Conservation (phyloP, 345 rosid species). For the Brassica rapa region DNA sequence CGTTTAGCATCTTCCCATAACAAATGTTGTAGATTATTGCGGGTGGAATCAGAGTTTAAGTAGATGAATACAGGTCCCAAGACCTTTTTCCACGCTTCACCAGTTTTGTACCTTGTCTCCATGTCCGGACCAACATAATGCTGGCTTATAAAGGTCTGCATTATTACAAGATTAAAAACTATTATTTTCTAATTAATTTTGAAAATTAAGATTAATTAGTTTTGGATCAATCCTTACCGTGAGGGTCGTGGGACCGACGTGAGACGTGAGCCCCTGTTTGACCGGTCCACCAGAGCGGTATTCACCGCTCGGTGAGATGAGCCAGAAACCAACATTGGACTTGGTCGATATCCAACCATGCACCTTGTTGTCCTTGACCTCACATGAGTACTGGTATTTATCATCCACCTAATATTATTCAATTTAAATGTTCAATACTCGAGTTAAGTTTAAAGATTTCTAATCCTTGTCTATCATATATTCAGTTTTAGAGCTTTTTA, state of each 20-base stretch:
- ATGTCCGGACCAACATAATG: conserved; percentile 77
- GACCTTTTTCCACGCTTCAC: conserved; percentile 84
- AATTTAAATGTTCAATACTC: neutral
- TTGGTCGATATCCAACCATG: conserved; percentile 86
- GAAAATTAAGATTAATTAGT: neutral
- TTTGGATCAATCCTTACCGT: conserved; percentile 42
- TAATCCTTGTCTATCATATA: neutral
- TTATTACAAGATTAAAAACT: neutral
- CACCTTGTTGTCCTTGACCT: conserved; percentile 58
- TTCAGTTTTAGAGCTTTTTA: neutral
- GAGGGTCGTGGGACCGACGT: conserved; percentile 68
- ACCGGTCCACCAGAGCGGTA: conserved; percentile 69
- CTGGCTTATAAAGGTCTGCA: conserved; percentile 78
- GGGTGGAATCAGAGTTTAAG: conserved; percentile 54
- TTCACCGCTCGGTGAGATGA: conserved; percentile 77
- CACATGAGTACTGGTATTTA: conserved; percentile 74
- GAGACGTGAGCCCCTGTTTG: conserved; percentile 91
- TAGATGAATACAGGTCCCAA: conserved; percentile 76
- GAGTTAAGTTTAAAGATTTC: neutral
- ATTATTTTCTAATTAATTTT: neutral
- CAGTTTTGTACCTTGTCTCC: conserved; percentile 50
- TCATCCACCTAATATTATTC: conserved; percentile 75
- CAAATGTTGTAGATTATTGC: neutral
- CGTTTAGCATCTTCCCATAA: conserved; percentile 85
- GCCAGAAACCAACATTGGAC: conserved; percentile 74